Evolutionary conservation across 495 filamentous ascomycete species (phyloP).

Genomic region (Aeminium ludgeri): DNA sequence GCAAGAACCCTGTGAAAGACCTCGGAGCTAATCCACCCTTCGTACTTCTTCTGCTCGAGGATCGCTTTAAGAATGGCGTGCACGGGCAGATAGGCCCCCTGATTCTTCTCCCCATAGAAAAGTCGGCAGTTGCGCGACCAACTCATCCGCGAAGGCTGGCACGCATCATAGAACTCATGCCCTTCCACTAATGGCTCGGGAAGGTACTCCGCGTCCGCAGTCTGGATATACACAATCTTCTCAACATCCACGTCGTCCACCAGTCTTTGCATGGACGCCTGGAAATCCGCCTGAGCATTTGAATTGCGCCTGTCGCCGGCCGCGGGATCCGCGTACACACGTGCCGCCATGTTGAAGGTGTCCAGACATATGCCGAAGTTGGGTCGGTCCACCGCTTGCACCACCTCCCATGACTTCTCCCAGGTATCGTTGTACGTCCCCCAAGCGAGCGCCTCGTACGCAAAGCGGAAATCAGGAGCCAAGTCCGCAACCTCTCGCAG

Average conservation of each 20-base stretch:
- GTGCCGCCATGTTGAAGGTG: slow-evolving; percentile 64
- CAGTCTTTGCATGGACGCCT: slow-evolving; percentile 40
- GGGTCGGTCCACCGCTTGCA: slow-evolving; percentile 42
- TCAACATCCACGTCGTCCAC: slow-evolving; percentile 38
- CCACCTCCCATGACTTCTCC: slow-evolving; percentile 58
- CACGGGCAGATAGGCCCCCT: slow-evolving; percentile 58
- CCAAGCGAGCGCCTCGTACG: slow-evolving; percentile 65
- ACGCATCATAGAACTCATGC: slow-evolving; percentile 46
- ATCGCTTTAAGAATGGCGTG: slow-evolving; percentile 44
- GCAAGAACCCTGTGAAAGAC: slow-evolving; percentile 54
- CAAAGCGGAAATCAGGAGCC: slow-evolving; percentile 49
- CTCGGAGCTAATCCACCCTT: slow-evolving; percentile 68
- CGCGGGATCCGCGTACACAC: slow-evolving; percentile 57
- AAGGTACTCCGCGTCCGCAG: slow-evolving; percentile 59
- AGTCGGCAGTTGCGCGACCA: slow-evolving; percentile 66
- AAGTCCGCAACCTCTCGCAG: slow-evolving; percentile 49
- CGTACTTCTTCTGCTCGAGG: slow-evolving; percentile 45
- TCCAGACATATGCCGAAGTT: slow-evolving; percentile 72
- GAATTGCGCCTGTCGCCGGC: slow-evolving; percentile 33
- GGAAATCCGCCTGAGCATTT: slow-evolving; percentile 42
- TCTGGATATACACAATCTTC: slow-evolving; percentile 68
- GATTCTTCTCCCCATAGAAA: slow-evolving; percentile 55
- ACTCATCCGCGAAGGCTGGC: slow-evolving; percentile 54
- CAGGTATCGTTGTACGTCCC: slow-evolving; percentile 54
- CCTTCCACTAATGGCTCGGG: slow-evolving; percentile 38